Evolutionary conservation across 129 eudicot genomes (phyloP), one percentile per base, ranked within the genome.

Genomic region (Chrysanthemum seticuspe): DNA sequence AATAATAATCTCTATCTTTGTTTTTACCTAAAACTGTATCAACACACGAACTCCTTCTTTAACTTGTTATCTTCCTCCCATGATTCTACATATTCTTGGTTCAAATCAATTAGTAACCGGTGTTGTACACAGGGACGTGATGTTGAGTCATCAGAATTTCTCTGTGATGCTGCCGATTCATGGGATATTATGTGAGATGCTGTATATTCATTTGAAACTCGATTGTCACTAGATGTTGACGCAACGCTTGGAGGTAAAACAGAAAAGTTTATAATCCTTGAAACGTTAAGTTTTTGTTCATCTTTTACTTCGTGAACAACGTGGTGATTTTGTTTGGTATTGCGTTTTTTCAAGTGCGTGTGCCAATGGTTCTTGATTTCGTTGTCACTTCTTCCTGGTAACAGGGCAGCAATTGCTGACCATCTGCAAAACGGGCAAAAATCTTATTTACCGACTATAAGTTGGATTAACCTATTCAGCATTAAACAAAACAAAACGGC

Each of bases 301-400:
- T 72, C 44, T 62, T 62, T 78, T 14, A 63, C 34, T 54, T 71
- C 67, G 62, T 63, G 67, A 63, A 21, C 13, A 54, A 15, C 45
- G 40, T 78, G 73, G 48, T 54, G 62, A 57, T 25, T 67, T 59
- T 13, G 79, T 40, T 59, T 72, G 14, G 44, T 6, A 51, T 62
- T 65, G 9, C 75, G 83, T 61, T 74, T 79, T 61, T 79, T 79
- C 76, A 79, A 68, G 31, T 79, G 79, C 0, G 83, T 79, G 75
- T 79, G 83, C 83, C 83, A 79, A 53, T 79, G 79, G 70, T 79
- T 79, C 60, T 79, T 79, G 74, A 79, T 79, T 25, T 79, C 83
- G 45, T 79, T 79, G 45, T 79, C 83, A 13, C 83, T 79, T 66
- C 83, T 79, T 50, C 83, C 83, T 60, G 83, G 79, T 73, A 79